These are phyloP conservation scores for Penicillium rolfsii DNA, from an alignment of 2,329 filamentous ascomycete species.

Conservation along the genomic window DNA sequence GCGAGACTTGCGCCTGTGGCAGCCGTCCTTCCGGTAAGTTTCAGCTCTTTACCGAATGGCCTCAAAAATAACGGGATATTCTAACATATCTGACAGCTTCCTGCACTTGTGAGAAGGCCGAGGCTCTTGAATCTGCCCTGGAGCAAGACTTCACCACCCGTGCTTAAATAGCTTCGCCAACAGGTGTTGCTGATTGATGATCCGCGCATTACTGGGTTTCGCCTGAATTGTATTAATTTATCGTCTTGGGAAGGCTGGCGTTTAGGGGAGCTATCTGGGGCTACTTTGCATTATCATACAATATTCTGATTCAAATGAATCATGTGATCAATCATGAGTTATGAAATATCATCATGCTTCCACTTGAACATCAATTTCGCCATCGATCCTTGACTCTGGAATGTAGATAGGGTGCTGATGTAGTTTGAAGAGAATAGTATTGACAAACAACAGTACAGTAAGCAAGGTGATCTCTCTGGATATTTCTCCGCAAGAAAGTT, in stretches of 20 bases:
- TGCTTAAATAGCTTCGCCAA: constrained; percentile 26
- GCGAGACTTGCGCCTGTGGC: constrained; percentile 75
- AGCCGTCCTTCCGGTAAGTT: constrained; percentile 69
- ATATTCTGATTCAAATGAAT: constrained; percentile 3
- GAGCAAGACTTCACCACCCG: constrained; percentile 89
- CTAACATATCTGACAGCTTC: constrained; percentile 52
- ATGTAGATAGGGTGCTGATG: not conserved
- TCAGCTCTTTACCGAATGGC: not conserved
- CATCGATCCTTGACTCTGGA: not conserved
- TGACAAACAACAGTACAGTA: not conserved
- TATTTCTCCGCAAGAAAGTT: not conserved
- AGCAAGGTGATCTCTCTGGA: not conserved
- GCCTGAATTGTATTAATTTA: constrained; percentile 20
- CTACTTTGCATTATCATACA: constrained; percentile 3
- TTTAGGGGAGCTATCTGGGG: not conserved
- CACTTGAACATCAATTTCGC: not conserved
- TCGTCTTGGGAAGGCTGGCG: constrained; percentile 11
- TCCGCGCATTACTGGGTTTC: constrained; percentile 18
- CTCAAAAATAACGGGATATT: not conserved
- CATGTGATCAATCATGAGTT: not conserved
- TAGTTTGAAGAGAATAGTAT: not conserved
- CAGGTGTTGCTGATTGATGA: constrained; percentile 2
- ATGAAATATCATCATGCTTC: constrained; percentile 11
- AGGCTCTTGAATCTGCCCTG: constrained; percentile 62
- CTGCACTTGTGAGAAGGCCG: constrained; percentile 81